phyloP scores from a whole-genome alignment of 305 asterid genomes.

The Ajuga reptans region DNA sequence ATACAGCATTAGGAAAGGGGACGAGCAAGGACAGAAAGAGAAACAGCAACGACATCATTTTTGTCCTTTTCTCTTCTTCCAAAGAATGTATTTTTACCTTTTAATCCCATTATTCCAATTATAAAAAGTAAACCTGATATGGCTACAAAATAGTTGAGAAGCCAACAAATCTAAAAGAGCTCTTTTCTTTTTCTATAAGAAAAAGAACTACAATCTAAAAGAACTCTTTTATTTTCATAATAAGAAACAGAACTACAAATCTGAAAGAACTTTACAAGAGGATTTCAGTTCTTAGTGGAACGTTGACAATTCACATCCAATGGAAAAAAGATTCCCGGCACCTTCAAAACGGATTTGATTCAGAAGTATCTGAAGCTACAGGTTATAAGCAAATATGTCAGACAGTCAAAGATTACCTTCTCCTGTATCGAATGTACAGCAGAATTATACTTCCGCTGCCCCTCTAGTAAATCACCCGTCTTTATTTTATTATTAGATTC shows the following conservation, averaged over 20 bases:
- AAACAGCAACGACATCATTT: not conserved
- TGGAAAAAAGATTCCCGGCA: not conserved
- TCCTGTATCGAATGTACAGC: slow-evolving; percentile 98
- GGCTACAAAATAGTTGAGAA: not conserved
- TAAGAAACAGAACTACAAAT: not conserved
- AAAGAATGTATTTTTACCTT: not conserved
- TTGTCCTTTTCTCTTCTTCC: not conserved
- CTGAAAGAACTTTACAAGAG: not conserved
- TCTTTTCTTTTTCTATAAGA: not conserved
- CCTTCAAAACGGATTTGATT: slow-evolving; percentile 9
- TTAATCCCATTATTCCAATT: not conserved
- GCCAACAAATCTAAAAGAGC: not conserved
- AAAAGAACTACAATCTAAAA: not conserved
- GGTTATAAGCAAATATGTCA: not conserved
- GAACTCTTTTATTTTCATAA: not conserved
- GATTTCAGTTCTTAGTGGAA: not conserved
- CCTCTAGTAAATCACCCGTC: slow-evolving; percentile 89
- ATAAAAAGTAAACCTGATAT: not conserved
- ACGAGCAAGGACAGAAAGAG: not conserved
- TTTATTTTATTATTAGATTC: slow-evolving; percentile 48
- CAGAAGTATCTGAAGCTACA: slow-evolving; percentile 1
- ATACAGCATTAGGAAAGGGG: not conserved
- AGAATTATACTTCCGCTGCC: slow-evolving; percentile 91
- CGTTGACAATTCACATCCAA: not conserved
- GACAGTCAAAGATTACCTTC: slow-evolving; percentile 47